A percentile compares a stretch with the other conserved stretches of the same genome.
Conservation (phyloP, 2,329 filamentous ascomycete genomes). For the Alternaria incomplexa region DNA sequence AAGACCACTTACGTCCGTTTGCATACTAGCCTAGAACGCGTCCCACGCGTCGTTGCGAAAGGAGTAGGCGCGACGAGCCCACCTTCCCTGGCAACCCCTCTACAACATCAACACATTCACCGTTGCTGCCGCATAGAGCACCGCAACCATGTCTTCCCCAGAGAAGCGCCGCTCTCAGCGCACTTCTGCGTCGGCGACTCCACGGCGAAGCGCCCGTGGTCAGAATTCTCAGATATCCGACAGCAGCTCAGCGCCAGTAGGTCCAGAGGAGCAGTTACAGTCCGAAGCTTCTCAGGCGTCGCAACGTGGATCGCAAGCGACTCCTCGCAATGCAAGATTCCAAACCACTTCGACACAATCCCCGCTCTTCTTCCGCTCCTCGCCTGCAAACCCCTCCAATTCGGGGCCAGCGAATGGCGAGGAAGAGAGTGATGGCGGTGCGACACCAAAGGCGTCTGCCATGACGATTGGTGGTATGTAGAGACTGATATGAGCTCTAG, state of each 20-base stretch:
- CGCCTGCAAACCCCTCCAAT: conserved; percentile 56
- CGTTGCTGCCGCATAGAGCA: conserved; percentile 8
- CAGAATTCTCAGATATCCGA: conserved; percentile 62
- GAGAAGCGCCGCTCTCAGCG: conserved; percentile 61
- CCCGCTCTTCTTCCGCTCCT: conserved; percentile 77
- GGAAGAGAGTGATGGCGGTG: conserved; percentile 64
- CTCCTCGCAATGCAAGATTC: conserved; percentile 55
- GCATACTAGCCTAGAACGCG: conserved; percentile 30
- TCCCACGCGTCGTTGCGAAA: conserved; percentile 26
- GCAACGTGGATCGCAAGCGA: conserved; percentile 49
- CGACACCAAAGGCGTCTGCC: conserved; percentile 72
- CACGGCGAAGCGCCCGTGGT: conserved; percentile 60
- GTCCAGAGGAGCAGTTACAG: conserved; percentile 52
- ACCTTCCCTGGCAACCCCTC: conserved; percentile 19
- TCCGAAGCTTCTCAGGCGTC: conserved; percentile 51
- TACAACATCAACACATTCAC: conserved; percentile 9
- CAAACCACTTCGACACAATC: conserved; percentile 63
- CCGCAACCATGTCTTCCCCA: conserved; percentile 66
- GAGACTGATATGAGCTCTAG: background rate
- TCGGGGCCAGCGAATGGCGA: conserved; percentile 50
- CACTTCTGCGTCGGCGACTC: conserved; percentile 62
- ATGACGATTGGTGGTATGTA: conserved; percentile 67
- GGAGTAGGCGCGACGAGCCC: conserved; percentile 23
- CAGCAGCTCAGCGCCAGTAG: conserved; percentile 54
- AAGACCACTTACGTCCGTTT: conserved; percentile 15